Percentiles rank a stretch among this genome's conserved stretches.
These are phyloP conservation scores for Rhodotorula sp. DNA, from an alignment of 1,284 basidiomycete species.

Conservation along the genomic window DNA sequence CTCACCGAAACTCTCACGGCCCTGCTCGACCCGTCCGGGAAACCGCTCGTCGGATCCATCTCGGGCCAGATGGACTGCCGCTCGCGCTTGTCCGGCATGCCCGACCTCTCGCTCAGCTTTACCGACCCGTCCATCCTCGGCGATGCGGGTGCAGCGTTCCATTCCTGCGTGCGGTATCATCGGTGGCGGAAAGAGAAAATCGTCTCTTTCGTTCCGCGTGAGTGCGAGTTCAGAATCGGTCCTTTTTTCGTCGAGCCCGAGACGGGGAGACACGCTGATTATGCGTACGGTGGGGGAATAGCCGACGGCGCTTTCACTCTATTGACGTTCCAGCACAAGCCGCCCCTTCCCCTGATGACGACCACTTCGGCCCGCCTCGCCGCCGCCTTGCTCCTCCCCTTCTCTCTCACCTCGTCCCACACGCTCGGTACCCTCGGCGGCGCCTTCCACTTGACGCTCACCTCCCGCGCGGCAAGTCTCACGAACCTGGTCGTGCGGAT, in stretches of 20 bases:
- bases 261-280: background rate
- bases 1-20: conserved; percentile 27
- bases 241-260: too few species aligned
- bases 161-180: conserved; percentile 33
- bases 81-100: conserved; percentile 36
- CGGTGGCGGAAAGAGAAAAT: conserved; percentile 38
- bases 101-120: conserved; percentile 33
- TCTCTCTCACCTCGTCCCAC: conserved; percentile 22
- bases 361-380: conserved; percentile 20
- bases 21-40: conserved; percentile 18
- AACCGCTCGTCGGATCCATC: conserved; percentile 22
- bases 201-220: conserved; percentile 39
- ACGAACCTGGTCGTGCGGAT: conserved; percentile 24
- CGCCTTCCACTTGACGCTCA: conserved; percentile 26
- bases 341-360: conserved; percentile 1
- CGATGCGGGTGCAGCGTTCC: conserved; percentile 34
- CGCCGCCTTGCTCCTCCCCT: conserved; percentile 29
- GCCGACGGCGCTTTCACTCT: conserved; percentile 38
- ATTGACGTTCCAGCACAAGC: conserved; percentile 22
- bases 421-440: conserved; percentile 32
- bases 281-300: background rate
- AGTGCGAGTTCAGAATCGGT: too few species aligned
- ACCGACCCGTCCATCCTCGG: conserved; percentile 26
- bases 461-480: conserved; percentile 16
- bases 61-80: conserved; percentile 29